phyloP scores from a whole-genome alignment of 495 filamentous ascomycete genomes.

The Penicillium parvum region DNA sequence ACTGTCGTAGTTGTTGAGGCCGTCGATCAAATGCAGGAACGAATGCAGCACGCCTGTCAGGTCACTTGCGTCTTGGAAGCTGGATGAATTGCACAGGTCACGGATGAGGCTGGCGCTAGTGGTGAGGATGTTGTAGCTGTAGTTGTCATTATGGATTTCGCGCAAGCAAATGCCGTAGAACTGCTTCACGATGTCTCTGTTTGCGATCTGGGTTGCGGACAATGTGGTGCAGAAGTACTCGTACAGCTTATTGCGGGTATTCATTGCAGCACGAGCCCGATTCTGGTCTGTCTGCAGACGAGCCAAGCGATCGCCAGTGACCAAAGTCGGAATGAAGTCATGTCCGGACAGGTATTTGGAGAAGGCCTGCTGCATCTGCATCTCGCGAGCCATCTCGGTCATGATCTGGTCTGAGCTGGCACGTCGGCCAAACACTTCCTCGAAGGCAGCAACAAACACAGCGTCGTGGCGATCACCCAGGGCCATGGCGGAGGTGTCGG shows the following conservation, averaged over 20 bases:
- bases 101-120: conserved; percentile 36
- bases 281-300: conserved; percentile 47
- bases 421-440: conserved; percentile 43
- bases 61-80: conserved; percentile 50
- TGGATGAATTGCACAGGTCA: conserved; percentile 37
- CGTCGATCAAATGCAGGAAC: conserved; percentile 52
- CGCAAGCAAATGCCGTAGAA: conserved; percentile 52
- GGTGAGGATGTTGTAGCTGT: conserved; percentile 38
- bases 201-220: conserved; percentile 37
- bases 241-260: conserved; percentile 49
- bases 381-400: conserved; percentile 53
- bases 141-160: conserved; percentile 38
- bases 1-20: conserved; percentile 43
- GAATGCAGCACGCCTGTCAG: conserved; percentile 50
- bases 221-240: conserved; percentile 53
- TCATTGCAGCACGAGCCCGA: conserved; percentile 38
- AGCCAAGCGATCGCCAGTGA: conserved; percentile 48
- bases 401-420: conserved; percentile 51
- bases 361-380: conserved; percentile 55
- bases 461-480: conserved; percentile 40
- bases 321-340: conserved; percentile 47
- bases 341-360: conserved; percentile 37
- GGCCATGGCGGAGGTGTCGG: conserved; percentile 24
- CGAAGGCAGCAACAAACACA: conserved; percentile 58
- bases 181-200: conserved; percentile 34